A percentile compares a stretch with the other conserved stretches of the same genome.
phyloP scores from a whole-genome alignment of 495 filamentous ascomycete species.

The Trichoderma asperelloides region DNA sequence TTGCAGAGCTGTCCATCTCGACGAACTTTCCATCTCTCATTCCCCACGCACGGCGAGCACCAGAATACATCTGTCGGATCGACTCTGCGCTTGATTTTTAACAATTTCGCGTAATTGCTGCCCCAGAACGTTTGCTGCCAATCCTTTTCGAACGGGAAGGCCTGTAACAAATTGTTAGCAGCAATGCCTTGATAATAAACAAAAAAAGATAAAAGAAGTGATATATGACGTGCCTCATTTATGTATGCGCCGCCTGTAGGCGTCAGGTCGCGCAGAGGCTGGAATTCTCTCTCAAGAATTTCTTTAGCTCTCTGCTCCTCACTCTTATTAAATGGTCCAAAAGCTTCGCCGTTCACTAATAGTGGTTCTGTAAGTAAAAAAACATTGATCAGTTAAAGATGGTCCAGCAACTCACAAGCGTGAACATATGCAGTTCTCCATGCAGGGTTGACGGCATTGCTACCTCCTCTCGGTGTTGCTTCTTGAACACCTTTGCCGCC shows the following conservation, averaged over 20 bases:
- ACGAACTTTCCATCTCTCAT: slow-evolving; percentile 39
- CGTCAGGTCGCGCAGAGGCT: slow-evolving; percentile 28
- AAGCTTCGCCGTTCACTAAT: slow-evolving; percentile 26
- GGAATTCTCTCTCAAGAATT: slow-evolving; percentile 34
- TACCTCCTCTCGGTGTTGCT: slow-evolving; percentile 32
- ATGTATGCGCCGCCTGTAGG: slow-evolving; percentile 31
- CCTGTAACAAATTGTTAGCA: slow-evolving; percentile 22
- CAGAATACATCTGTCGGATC: slow-evolving; percentile 49
- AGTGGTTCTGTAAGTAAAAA: not conserved
- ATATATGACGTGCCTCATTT: slow-evolving; percentile 27
- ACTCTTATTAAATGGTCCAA: slow-evolving; percentile 29
- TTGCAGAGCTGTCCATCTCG: slow-evolving; percentile 21
- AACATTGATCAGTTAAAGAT: not conserved
- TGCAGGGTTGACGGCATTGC: slow-evolving; percentile 41
- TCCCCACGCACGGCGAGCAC: slow-evolving; percentile 46
- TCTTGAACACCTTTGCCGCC: slow-evolving; percentile 27
- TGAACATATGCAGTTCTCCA: slow-evolving; percentile 47
- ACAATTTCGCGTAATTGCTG: slow-evolving; percentile 27
- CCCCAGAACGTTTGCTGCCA: slow-evolving; percentile 40
- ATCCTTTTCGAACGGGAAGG: slow-evolving; percentile 36
- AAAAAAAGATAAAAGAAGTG: not conserved
- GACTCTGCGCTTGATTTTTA: slow-evolving; percentile 34
- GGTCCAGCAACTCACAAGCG: slow-evolving; percentile 14
- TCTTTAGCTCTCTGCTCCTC: slow-evolving; percentile 26
- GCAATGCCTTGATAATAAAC: not conserved